A percentile compares a stretch with the other conserved stretches of the same genome.
phyloP scores from a whole-genome alignment of 306 rosid genomes.

The Pterocarpus macrocarpus region DNA sequence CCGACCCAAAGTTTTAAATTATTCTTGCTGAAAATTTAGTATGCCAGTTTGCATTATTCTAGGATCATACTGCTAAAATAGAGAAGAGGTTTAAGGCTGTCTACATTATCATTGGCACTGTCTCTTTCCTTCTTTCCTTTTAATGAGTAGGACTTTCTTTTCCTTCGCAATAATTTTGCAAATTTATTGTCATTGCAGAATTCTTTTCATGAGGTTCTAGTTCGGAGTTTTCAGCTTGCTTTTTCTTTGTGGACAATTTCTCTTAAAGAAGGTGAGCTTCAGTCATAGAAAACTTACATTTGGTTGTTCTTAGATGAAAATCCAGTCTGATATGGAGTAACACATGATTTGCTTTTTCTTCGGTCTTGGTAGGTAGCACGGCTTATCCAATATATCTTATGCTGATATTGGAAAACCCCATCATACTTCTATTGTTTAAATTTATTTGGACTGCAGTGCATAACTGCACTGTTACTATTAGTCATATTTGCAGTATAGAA shows the following conservation, averaged over 20 bases:
- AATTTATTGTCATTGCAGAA: constrained; percentile 62
- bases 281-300: constrained; percentile 25
- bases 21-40: constrained; percentile 14
- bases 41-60: constrained; percentile 3
- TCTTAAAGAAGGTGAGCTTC: constrained; percentile 74
- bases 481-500: constrained; percentile 3
- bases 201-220: constrained; percentile 79
- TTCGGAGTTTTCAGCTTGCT: constrained; percentile 88
- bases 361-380: background rate
- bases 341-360: constrained; percentile 30
- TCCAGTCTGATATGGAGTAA: constrained; percentile 9
- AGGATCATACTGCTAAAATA: constrained; percentile 11
- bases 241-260: constrained; percentile 83
- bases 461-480: background rate
- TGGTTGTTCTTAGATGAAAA: constrained; percentile 4
- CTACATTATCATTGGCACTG: constrained; percentile 14
- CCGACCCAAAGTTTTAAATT: background rate
- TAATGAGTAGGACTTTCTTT: constrained; percentile 32
- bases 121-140: background rate
- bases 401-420: constrained; percentile 15
- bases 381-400: constrained; percentile 3
- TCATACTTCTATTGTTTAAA: constrained; percentile 12
- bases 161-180: constrained; percentile 15
- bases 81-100: constrained; percentile 33
- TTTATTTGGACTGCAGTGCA: background rate